phyloP scores from a whole-genome alignment of 2,329 filamentous ascomycete genomes.

The Aspergillus latus region DNA sequence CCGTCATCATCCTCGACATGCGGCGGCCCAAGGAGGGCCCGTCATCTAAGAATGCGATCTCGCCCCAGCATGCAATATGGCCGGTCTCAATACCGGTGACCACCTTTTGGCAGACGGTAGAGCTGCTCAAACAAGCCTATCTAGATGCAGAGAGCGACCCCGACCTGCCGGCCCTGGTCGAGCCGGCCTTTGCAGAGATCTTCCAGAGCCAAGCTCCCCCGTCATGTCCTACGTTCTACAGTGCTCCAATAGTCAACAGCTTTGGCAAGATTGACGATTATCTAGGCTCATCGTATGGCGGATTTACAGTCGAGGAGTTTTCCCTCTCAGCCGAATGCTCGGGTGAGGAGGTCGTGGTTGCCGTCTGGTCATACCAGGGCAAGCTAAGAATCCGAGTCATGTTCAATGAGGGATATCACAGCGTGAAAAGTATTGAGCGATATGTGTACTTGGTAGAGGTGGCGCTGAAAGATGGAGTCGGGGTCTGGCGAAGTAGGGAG shows the following conservation, averaged over 20 bases:
- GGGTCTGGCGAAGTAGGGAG: background rate
- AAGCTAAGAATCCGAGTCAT: background rate
- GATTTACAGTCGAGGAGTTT: background rate
- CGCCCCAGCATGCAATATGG: background rate
- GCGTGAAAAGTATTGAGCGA: background rate
- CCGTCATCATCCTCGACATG: background rate
- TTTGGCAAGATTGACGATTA: background rate
- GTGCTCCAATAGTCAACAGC: background rate
- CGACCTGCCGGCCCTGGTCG: background rate
- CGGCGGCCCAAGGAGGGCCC: background rate
- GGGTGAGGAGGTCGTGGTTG: background rate
- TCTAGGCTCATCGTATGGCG: background rate
- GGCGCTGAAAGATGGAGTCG: background rate
- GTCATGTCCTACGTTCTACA: background rate
- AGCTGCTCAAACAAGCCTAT: background rate
- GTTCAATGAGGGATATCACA: background rate
- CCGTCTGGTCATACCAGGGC: background rate
- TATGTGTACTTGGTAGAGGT: background rate
- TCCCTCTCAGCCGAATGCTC: background rate
- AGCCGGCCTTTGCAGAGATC: background rate
- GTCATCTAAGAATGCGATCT: background rate
- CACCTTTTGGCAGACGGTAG: background rate
- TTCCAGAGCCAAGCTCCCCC: background rate
- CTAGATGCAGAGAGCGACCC: background rate
- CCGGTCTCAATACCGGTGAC: background rate